Base-by-base conservation (phyloP, 225 moss, liverwort and hornwort genomes). In the Lunularia cruciata region DNA sequence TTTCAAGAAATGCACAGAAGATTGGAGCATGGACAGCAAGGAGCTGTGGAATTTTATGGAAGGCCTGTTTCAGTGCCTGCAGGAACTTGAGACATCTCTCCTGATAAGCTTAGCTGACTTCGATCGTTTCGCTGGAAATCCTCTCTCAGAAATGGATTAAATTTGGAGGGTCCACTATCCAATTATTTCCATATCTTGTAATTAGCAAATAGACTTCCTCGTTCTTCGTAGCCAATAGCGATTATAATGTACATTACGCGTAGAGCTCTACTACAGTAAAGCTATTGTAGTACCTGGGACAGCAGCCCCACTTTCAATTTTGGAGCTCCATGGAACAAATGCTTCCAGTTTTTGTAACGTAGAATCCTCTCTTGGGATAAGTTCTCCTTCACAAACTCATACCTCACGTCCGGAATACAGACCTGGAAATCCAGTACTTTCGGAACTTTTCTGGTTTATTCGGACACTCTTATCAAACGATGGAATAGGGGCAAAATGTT, bases 91-190 rank as follows among this genome's bases (percentile, higher is more conserved):
- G 46, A 18, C 47, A 6, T 45, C 64, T 27, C 64, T 65, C 64
- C 22, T 45, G 45, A 23, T 13, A 28, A 47, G 64, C 64, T 8
- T 65, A 47, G 30, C 64, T 15, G 64, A 65, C 13, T 65, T 46
- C 64, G 1, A 45, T 8, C 45, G 64, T 15, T n/a, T 45, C 15
- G 34, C 47, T n/a, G 64, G 28, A n/a, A 46, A 65, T 47, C 64
- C 64, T 45, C 64, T 65, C 4, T 46, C 40, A 27, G 45, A 65
- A 30, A 46, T 65, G 64, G 64, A 65, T 19, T 65, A 47, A 11
- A 47, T 27, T 60, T 36, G n/a, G 4, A 7, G 5, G 60, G 7
- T 2, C 16, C 2, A 43, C 16, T 16, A 16, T 43, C 16, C 16
- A 2, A 1, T 43, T 11, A 10, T 37, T 60, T 18, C 18, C 36